Evolutionary conservation across 805 yeast species (phyloP), one percentile per base, ranked within the genome.

Genomic region (Groenewaldozyma salmanticensis): DNA sequence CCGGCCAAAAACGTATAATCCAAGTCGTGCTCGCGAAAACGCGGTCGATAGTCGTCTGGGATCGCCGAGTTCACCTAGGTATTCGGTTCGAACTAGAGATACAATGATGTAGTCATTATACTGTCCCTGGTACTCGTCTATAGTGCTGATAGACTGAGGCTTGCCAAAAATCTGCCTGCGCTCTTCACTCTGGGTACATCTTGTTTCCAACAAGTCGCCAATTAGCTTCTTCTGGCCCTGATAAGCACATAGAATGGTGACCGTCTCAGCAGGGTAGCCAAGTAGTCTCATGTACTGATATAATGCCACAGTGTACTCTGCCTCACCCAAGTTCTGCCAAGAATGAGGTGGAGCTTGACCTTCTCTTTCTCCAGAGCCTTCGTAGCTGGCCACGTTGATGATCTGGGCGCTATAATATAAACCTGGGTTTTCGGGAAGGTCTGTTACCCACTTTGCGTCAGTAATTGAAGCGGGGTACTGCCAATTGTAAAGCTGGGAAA

Each of bases 201-300:
- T 47, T n/a, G 52, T 52, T 2, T 43, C 43, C 1, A 67, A 43
- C 2, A 75, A 55, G 42, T 73, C 75, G 21, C 57, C 53, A 2
- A 77, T 50, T 19, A 75, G 54, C 4, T 54, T 52, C 40, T 52
- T 58, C 50, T 74, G 79, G 5, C 64, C 60, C 17, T 57, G 55
- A 27, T 61, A 65, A 3, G 62, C 54, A 1, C 74, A 64, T 20
- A 68, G 47, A 6, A 79, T 64, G 16, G 63, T 58, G 16, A 77
- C 64, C 17, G 52, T 51, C 0, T 52, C 45, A 1, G 50, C 31
- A 0, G 71, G 62, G 43, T 72, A 74, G 0, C 73, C 75, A 17
- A 66, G 39, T 3, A 65, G 44, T 4, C 70, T 49, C 67, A 77
- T 57, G 42, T 71, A 74, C 54, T 65, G 66, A 48, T 59, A 74